These are phyloP conservation scores for Allomyces javanicus DNA, from an alignment of 192 early-diverging fungal genomes.

Conservation along the genomic window DNA sequence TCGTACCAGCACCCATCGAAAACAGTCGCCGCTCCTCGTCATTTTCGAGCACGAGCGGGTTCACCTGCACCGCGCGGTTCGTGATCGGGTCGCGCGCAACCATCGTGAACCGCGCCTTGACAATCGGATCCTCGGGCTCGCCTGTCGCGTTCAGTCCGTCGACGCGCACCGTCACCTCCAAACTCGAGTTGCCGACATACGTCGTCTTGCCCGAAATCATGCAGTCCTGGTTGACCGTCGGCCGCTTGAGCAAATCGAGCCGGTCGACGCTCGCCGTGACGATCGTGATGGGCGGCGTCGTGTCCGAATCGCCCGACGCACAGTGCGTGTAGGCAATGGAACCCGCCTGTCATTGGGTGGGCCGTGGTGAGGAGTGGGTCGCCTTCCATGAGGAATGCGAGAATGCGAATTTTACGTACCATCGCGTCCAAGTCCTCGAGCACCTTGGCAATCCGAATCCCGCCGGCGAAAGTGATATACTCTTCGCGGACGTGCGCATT, in stretches of 20 bases:
- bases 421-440: constrained; percentile 73
- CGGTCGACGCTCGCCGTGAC: constrained; percentile 78
- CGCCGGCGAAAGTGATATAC: constrained; percentile 57
- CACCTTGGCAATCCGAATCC: constrained; percentile 62
- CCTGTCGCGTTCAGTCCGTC: constrained; percentile 24
- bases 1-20: constrained; percentile 36
- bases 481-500: constrained; percentile 52
- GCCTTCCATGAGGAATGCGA: no score
- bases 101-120: constrained; percentile 79
- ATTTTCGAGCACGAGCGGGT: constrained; percentile 48
- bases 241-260: constrained; percentile 48
- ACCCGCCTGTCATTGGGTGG: constrained; percentile 20
- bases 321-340: constrained; percentile 60
- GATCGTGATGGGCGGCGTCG: constrained; percentile 41
- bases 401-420: not conserved
- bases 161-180: constrained; percentile 62
- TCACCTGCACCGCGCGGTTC: constrained; percentile 44
- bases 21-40: constrained; percentile 53
- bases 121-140: constrained; percentile 28
- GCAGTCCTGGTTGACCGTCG: constrained; percentile 45
- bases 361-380: no score
- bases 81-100: constrained; percentile 55
- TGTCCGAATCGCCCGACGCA: constrained; percentile 20
- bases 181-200: constrained; percentile 63
- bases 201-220: constrained; percentile 62